These are phyloP conservation scores for Kingdonia uniflora DNA, from an alignment of 164 flowering plant genomes.

Conservation along the genomic window DNA sequence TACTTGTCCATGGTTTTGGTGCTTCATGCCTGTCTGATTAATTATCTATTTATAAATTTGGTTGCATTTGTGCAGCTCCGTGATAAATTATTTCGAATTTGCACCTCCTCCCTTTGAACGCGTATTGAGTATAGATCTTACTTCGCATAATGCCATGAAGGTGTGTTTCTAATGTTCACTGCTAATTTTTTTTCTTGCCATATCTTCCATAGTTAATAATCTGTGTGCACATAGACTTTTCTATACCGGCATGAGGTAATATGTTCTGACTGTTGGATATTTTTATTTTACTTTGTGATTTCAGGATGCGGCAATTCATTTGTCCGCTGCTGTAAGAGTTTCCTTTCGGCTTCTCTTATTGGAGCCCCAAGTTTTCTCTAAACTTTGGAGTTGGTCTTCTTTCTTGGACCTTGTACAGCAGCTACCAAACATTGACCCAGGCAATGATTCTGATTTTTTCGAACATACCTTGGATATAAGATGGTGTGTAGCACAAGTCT, in stretches of 20 bases:
- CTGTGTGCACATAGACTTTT: too few relatives aligned
- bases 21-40: too few relatives aligned
- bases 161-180: slow-evolving; percentile 9
- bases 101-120: slow-evolving; percentile 78
- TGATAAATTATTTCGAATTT: slow-evolving; percentile 47
- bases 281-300: not conserved
- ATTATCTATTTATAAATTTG: not conserved
- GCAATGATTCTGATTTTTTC: slow-evolving; percentile 4
- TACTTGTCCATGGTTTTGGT: too few relatives aligned
- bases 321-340: slow-evolving; percentile 33
- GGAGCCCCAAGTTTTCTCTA: slow-evolving; percentile 46
- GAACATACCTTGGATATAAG: slow-evolving; percentile 37
- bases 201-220: too few relatives aligned
- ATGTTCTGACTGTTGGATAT: not conserved
- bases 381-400: slow-evolving; percentile 87
- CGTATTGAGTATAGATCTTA: slow-evolving; percentile 13
- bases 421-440: slow-evolving; percentile 10
- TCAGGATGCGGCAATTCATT: slow-evolving; percentile 25
- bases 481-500: slow-evolving; percentile 67
- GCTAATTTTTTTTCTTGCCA: too few relatives aligned
- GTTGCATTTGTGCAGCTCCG: slow-evolving; percentile 40
- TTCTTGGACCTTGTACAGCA: slow-evolving; percentile 44
- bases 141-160: slow-evolving; percentile 13
- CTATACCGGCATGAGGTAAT: too few relatives aligned
- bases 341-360: slow-evolving; percentile 59